Conservation (phyloP, 2,329 filamentous ascomycete genomes). For the Coccinonectria pachysandricola region DNA sequence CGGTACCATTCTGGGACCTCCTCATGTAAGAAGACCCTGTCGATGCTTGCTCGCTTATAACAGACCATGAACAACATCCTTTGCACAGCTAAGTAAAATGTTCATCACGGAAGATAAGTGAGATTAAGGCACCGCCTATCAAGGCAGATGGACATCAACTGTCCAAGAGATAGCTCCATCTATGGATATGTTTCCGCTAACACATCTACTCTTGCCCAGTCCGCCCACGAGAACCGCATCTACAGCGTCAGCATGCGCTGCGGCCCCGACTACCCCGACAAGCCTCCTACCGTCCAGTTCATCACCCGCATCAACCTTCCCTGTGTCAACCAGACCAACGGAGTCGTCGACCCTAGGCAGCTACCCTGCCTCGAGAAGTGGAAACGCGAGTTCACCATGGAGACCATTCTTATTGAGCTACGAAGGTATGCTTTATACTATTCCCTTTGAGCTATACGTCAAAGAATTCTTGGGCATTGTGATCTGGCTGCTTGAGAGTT, state of each 20-base stretch:
- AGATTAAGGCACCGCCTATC: too few species aligned
- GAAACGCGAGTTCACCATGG: slow-evolving; percentile 91
- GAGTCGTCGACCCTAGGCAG: slow-evolving; percentile 74
- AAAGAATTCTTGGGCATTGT: too few species aligned
- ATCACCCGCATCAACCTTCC: slow-evolving; percentile 94
- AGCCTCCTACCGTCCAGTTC: slow-evolving; percentile 83
- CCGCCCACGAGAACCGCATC: slow-evolving; percentile 96
- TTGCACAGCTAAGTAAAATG: too few species aligned
- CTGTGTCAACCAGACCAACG: slow-evolving; percentile 72
- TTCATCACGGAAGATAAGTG: too few species aligned
- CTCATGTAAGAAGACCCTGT: slow-evolving; percentile 90
- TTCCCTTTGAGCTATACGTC: not conserved
- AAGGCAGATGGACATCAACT: too few species aligned
- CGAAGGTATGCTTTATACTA: slow-evolving; percentile 48
- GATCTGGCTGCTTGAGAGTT: too few species aligned
- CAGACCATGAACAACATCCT: too few species aligned
- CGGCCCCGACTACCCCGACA: slow-evolving; percentile 78
- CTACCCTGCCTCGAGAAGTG: slow-evolving; percentile 80
- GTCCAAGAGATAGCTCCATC: too few species aligned
- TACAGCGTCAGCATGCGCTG: slow-evolving; percentile 98
- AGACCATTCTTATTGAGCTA: slow-evolving; percentile 81
- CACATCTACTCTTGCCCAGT: slow-evolving; percentile 38
- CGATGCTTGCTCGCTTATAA: too few species aligned
- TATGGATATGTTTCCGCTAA: too few species aligned
- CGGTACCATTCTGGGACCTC: slow-evolving; percentile 91